Conservation (phyloP, 345 rosid species). For the Lenwebbia sp. region DNA sequence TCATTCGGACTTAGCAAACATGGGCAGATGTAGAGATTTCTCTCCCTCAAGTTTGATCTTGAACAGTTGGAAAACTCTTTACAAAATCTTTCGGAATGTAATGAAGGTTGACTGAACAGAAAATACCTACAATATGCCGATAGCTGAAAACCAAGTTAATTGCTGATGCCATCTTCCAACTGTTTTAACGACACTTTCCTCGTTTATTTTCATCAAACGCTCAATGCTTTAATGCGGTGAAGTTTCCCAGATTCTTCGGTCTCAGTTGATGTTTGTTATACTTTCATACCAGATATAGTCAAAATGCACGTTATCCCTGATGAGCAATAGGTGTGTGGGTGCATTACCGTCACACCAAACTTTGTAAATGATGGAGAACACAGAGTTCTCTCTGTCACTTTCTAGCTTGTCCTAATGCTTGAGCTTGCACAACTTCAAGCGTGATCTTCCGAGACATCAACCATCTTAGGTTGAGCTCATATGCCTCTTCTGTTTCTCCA, state of each 20-base stretch:
- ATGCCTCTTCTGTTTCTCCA: not conserved
- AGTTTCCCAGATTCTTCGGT: not conserved
- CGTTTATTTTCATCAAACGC: not conserved
- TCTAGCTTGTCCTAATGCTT: not conserved
- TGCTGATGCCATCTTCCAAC: not conserved
- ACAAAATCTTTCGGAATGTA: not conserved
- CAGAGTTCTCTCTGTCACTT: not conserved
- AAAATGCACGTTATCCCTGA: not conserved
- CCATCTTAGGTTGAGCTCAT: not conserved
- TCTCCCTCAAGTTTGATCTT: not conserved
- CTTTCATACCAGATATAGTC: not conserved
- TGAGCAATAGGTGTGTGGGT: rapidly evolving
- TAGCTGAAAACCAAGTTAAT: not conserved
- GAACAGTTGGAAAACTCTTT: not conserved
- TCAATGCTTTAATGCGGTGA: not conserved
- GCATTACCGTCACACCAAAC: not conserved
- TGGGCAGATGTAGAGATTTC: not conserved
- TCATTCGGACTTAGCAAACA: not conserved
- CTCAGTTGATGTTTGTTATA: not conserved
- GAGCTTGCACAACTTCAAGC: not conserved
- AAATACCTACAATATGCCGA: not conserved
- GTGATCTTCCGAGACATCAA: not conserved
- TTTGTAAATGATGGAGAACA: not conserved
- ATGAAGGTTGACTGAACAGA: not conserved
- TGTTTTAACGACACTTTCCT: not conserved